phyloP scores from a whole-genome alignment of 2,329 filamentous ascomycete genomes.

The Camptophora hylomeconis region DNA sequence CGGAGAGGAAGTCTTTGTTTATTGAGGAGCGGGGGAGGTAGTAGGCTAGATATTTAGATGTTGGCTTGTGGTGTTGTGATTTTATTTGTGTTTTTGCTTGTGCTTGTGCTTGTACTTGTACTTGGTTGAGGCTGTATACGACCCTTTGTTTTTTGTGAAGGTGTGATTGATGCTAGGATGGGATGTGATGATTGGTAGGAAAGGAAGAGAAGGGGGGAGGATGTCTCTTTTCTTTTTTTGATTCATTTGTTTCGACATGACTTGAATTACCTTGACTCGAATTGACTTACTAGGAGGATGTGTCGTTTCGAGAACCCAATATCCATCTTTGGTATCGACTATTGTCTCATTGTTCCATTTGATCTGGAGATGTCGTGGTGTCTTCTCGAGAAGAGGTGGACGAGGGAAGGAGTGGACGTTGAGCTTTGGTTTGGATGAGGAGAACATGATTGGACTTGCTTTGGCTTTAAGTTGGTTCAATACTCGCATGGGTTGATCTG shows the following conservation, averaged over 20 bases:
- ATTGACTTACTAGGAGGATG: conserved; percentile 44
- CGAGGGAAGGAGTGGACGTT: conserved; percentile 32
- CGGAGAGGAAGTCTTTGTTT: conserved; percentile 24
- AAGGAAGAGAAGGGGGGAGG: too few species aligned
- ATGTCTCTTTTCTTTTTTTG: too few species aligned
- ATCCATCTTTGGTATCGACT: conserved; percentile 45
- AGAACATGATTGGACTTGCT: conserved; percentile 1
- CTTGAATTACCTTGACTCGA: too few species aligned
- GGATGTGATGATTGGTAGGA: too few species aligned
- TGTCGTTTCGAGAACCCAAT: conserved; percentile 50
- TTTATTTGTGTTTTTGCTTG: too few species aligned
- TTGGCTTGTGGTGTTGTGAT: too few species aligned
- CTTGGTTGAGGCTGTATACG: too few species aligned
- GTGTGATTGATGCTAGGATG: too few species aligned
- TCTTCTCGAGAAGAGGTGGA: conserved; percentile 44
- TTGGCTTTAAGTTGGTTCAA: neutral
- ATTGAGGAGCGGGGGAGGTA: conserved; percentile 43
- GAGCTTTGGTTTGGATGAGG: conserved; percentile 16
- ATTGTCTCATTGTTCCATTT: conserved; percentile 42
- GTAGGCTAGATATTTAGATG: conserved; percentile 34
- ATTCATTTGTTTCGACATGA: too few species aligned
- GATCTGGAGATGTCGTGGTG: conserved; percentile 41
- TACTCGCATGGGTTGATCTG: too few species aligned
- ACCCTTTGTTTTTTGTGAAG: too few species aligned
- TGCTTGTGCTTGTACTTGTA: too few species aligned